Conservation (phyloP, 108 stramenopile species). For the Conticribra guillardii region DNA sequence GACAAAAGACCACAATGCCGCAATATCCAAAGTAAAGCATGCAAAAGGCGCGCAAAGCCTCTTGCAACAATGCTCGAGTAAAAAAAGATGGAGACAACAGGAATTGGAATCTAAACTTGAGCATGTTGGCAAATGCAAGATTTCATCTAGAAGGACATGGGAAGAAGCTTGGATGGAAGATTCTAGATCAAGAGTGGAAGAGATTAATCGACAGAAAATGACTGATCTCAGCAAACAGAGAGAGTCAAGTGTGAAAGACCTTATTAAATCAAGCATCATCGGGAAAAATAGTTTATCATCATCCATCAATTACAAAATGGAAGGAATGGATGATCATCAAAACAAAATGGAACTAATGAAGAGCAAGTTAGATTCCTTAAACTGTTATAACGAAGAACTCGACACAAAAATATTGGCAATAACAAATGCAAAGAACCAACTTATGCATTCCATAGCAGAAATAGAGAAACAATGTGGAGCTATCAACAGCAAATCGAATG, state of each 20-base stretch:
- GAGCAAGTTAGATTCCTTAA: not conserved
- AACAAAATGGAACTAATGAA: not conserved
- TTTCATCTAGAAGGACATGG: constrained; percentile 15
- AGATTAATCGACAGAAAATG: constrained; percentile 16
- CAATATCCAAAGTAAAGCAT: constrained; percentile 19
- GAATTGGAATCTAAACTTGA: constrained; percentile 20
- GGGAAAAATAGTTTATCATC: constrained; percentile 10
- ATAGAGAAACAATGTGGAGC: not conserved
- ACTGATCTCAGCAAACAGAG: constrained; percentile 27
- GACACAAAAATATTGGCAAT: constrained; percentile 18
- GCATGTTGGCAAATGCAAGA: constrained; percentile 17
- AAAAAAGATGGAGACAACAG: constrained; percentile 11
- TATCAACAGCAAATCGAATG: not conserved
- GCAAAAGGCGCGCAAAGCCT: constrained; percentile 16
- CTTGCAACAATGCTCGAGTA: constrained; percentile 1
- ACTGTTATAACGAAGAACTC: not conserved
- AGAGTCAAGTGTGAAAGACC: constrained; percentile 14
- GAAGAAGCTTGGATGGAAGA: constrained; percentile 27
- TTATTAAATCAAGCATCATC: constrained; percentile 27
- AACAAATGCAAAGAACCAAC: not conserved
- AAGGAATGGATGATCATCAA: constrained; percentile 6
- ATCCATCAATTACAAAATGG: not conserved
- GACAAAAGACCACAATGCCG: constrained; percentile 20
- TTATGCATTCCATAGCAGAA: not conserved
- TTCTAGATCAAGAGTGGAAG: constrained; percentile 12